phyloP scores from a whole-genome alignment of 2,329 filamentous ascomycete genomes.

The Sporothrix dimorphospora region DNA sequence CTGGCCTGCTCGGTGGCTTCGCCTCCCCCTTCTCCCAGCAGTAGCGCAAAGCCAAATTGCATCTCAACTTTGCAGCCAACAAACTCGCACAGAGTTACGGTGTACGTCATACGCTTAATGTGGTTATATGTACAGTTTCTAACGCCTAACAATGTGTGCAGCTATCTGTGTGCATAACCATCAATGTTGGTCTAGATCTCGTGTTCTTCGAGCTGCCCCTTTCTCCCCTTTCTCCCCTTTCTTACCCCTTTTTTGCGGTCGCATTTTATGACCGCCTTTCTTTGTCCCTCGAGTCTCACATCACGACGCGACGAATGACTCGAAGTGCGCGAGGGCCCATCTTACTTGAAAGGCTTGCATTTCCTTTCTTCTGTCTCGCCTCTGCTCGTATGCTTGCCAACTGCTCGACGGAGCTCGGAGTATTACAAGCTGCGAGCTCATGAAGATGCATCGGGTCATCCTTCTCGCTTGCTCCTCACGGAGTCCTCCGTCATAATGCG shows the following conservation, averaged over 20 bases:
- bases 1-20: not conserved
- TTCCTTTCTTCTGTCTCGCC: not conserved
- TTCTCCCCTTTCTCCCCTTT: constrained; percentile 22
- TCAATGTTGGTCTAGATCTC: not conserved
- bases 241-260: not conserved
- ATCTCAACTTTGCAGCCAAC: not conserved
- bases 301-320: not conserved
- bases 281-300: constrained; percentile 2
- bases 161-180: not conserved
- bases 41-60: constrained; percentile 20
- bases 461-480: not conserved
- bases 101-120: constrained; percentile 10
- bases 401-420: not conserved
- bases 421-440: no score
- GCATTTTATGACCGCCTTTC: not conserved
- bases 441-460: not conserved
- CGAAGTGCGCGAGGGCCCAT: not conserved
- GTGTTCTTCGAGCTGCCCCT: not conserved
- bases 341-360: no score
- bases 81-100: constrained; percentile 10
- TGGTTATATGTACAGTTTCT: not conserved
- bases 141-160: not conserved
- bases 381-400: not conserved
- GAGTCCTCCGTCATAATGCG: constrained; percentile 9
- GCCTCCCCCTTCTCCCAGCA: constrained; percentile 11